Conservation (phyloP, 208 protist species). For the Borovskyia barvae region DNA sequence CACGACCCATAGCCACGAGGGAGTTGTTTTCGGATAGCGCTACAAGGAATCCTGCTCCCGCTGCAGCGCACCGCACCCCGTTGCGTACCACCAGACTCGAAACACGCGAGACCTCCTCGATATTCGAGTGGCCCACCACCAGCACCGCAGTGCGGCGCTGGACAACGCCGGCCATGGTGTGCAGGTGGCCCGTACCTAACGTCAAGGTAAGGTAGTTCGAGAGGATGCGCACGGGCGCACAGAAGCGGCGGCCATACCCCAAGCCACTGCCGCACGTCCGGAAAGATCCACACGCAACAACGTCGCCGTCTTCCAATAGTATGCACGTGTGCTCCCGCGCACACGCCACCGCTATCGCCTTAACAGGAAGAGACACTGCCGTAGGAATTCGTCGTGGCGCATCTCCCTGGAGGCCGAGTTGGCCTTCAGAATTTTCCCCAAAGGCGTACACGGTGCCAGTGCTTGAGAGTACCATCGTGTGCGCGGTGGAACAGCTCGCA, state of each 20-base stretch:
- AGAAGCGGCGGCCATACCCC: slow-evolving; percentile 33
- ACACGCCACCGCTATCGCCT: slow-evolving; percentile 57
- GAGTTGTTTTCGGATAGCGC: slow-evolving; percentile 44
- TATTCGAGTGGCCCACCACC: slow-evolving; percentile 29
- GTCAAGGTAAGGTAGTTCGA: slow-evolving; percentile 54
- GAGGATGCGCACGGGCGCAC: slow-evolving; percentile 40
- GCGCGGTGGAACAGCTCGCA: slow-evolving; percentile 56
- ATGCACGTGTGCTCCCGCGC: slow-evolving; percentile 61
- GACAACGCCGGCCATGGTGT: slow-evolving; percentile 38
- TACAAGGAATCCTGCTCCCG: slow-evolving; percentile 56
- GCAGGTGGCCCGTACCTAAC: slow-evolving; percentile 34
- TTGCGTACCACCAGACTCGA: slow-evolving; percentile 31
- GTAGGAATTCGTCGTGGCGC: slow-evolving; percentile 25
- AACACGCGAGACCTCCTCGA: slow-evolving; percentile 36
- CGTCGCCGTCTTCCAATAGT: slow-evolving; percentile 66
- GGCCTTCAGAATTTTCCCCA: slow-evolving; percentile 57
- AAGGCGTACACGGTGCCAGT: slow-evolving; percentile 68
- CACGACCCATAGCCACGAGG: slow-evolving; percentile 46
- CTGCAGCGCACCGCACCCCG: slow-evolving; percentile 37
- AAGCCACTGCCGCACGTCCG: slow-evolving; percentile 42
- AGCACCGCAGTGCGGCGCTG: slow-evolving; percentile 39
- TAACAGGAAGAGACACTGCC: slow-evolving; percentile 35
- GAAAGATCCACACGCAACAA: slow-evolving; percentile 62
- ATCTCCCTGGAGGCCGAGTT: slow-evolving; percentile 50
- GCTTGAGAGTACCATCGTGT: slow-evolving; percentile 60